Evolutionary conservation across 805 yeast genomes (phyloP).

Genomic region (Cyberlindnera mycetangii): DNA sequence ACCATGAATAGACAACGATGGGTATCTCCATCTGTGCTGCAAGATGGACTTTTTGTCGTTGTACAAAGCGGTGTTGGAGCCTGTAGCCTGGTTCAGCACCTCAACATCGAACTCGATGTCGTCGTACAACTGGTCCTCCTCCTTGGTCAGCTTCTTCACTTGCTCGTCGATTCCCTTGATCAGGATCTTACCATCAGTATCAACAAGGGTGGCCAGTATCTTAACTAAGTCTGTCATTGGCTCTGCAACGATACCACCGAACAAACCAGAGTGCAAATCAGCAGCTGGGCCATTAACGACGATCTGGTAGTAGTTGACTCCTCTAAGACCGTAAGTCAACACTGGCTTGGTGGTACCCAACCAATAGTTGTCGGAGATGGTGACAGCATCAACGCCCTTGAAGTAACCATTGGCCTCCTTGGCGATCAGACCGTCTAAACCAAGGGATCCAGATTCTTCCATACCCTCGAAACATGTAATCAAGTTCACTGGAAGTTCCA

Average conservation of each 20-base stretch:
- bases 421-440: constrained; percentile 80
- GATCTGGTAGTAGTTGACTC: constrained; percentile 90
- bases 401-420: constrained; percentile 78
- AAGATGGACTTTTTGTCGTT: constrained; percentile 78
- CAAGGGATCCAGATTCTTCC: constrained; percentile 97
- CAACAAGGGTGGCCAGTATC: constrained; percentile 74
- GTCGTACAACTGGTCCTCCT: constrained; percentile 77
- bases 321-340: constrained; percentile 95
- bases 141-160: constrained; percentile 89
- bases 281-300: constrained; percentile 88
- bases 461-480: constrained; percentile 95
- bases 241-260: constrained; percentile 96
- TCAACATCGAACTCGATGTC: constrained; percentile 79
- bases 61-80: constrained; percentile 80
- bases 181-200: constrained; percentile 74
- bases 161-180: constrained; percentile 89
- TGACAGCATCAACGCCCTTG: constrained; percentile 87
- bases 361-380: constrained; percentile 98
- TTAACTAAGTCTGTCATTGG: constrained; percentile 92
- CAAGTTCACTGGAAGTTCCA: constrained; percentile 91
- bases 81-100: constrained; percentile 85
- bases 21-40: constrained; percentile 99
- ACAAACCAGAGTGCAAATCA: constrained; percentile 94
- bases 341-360: constrained; percentile 96
- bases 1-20: constrained; percentile 94